A percentile compares a stretch with the other conserved stretches of the same genome.
Evolutionary conservation across 805 yeast genomes (phyloP).

Genomic region (Grigorovia yakushimaensis): DNA sequence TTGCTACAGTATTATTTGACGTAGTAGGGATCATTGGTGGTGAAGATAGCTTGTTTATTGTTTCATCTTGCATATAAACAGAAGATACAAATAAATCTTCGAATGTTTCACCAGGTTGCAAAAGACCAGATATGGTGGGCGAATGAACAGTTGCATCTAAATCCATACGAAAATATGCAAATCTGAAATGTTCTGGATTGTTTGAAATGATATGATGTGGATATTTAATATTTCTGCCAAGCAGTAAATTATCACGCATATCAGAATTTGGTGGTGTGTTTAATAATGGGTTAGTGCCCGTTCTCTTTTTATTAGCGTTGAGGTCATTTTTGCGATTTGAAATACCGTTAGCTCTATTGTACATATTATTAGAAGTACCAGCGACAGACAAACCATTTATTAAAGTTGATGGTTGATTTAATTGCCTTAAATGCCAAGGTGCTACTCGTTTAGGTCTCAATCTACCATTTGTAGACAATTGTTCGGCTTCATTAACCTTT

Average conservation of each 20-base stretch:
- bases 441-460: constrained; percentile 65
- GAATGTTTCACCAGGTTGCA: constrained; percentile 52
- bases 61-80: constrained; percentile 20
- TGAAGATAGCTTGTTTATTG: not conserved
- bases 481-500: constrained; percentile 47
- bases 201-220: constrained; percentile 38
- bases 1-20: not conserved
- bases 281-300: constrained; percentile 2
- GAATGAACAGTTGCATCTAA: constrained; percentile 84
- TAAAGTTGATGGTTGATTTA: constrained; percentile 1
- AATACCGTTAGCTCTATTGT: not conserved
- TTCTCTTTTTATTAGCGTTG: not conserved
- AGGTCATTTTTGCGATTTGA: not conserved
- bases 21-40: not conserved
- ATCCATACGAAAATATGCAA: constrained; percentile 88
- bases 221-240: constrained; percentile 29
- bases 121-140: constrained; percentile 73
- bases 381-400: constrained; percentile 1
- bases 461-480: constrained; percentile 42
- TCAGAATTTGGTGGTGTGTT: not conserved
- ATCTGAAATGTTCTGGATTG: constrained; percentile 54
- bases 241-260: constrained; percentile 21
- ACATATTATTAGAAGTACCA: not conserved
- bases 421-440: constrained; percentile 52
- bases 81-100: constrained; percentile 51